Evolutionary conservation across 2,329 filamentous ascomycete genomes (phyloP).

Genomic region (Claviceps sp.): DNA sequence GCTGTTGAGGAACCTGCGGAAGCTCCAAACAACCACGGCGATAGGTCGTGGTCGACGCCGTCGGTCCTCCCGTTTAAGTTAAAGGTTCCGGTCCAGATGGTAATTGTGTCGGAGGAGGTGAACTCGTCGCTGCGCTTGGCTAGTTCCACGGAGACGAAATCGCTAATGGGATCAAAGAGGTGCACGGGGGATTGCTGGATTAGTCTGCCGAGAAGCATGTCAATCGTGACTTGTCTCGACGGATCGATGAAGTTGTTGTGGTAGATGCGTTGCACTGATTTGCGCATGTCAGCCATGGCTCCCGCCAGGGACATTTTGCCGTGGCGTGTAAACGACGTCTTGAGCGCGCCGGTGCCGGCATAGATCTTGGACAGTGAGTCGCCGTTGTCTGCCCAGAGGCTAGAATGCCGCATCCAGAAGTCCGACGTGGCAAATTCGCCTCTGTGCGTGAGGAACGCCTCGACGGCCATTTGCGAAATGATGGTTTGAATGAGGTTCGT

Average conservation of each 20-base stretch:
- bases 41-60: conserved; percentile 66
- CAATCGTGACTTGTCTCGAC: conserved; percentile 83
- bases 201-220: conserved; percentile 75
- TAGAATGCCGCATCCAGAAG: conserved; percentile 86
- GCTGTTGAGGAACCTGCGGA: conserved; percentile 29
- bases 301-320: conserved; percentile 95
- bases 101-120: conserved; percentile 59
- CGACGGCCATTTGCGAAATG: conserved; percentile 84
- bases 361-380: conserved; percentile 92
- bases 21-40: conserved; percentile 69
- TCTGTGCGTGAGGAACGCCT: conserved; percentile 66
- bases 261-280: conserved; percentile 86
- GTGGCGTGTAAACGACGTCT: conserved; percentile 84
- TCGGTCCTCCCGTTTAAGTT: conserved; percentile 83
- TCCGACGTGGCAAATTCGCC: conserved; percentile 58
- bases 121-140: conserved; percentile 55
- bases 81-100: conserved; percentile 80
- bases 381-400: conserved; percentile 93
- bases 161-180: conserved; percentile 87
- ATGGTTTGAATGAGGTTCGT: conserved; percentile 95
- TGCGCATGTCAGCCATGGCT: conserved; percentile 85
- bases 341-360: conserved; percentile 87
- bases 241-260: conserved; percentile 98
- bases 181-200: conserved; percentile 75
- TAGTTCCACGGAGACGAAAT: conserved; percentile 71